phyloP scores from a whole-genome alignment of 148 eudicot species.

The Vaccinium corymbosum region DNA sequence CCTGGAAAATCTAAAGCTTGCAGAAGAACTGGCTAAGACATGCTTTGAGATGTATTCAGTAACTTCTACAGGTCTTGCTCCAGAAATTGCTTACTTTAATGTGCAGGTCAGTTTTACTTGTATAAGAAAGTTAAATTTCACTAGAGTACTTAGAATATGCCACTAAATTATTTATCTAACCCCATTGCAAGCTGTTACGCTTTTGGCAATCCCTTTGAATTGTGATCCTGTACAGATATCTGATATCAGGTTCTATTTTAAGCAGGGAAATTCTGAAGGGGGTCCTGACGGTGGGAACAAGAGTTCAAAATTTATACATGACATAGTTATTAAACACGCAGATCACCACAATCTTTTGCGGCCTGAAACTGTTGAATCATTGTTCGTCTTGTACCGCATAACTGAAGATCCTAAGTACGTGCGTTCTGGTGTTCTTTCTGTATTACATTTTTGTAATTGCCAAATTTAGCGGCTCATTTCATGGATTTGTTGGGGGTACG shows the following conservation, averaged over 20 bases:
- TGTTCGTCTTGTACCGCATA: slow-evolving; percentile 77
- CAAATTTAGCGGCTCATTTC: neutral
- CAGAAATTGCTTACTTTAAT: slow-evolving; percentile 83
- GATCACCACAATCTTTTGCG: slow-evolving; percentile 96
- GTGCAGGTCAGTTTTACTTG: slow-evolving; percentile 48
- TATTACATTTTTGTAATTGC: neutral
- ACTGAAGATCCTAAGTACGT: slow-evolving; percentile 98
- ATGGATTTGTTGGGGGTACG: neutral
- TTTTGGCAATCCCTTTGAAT: neutral
- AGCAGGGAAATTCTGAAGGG: slow-evolving; percentile 60
- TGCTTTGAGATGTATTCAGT: slow-evolving; percentile 81
- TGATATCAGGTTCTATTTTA: slow-evolving; percentile 20
- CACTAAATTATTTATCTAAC: neutral
- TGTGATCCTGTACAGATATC: slow-evolving; percentile 6
- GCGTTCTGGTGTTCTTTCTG: slow-evolving; percentile 21
- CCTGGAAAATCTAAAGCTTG: slow-evolving; percentile 76
- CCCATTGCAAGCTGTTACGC: neutral
- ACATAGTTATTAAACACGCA: slow-evolving; percentile 74
- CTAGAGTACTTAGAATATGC: neutral
- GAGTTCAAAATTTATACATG: slow-evolving; percentile 65
- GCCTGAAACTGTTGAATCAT: slow-evolving; percentile 96
- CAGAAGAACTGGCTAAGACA: slow-evolving; percentile 82
- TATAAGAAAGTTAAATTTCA: neutral
- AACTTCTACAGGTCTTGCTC: slow-evolving; percentile 85
- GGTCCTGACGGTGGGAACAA: slow-evolving; percentile 90